Percentiles rank a stretch among this genome's conserved stretches.
Conservation (phyloP, 139 green algal genomes). For the Chlamydomonas sp. region DNA sequence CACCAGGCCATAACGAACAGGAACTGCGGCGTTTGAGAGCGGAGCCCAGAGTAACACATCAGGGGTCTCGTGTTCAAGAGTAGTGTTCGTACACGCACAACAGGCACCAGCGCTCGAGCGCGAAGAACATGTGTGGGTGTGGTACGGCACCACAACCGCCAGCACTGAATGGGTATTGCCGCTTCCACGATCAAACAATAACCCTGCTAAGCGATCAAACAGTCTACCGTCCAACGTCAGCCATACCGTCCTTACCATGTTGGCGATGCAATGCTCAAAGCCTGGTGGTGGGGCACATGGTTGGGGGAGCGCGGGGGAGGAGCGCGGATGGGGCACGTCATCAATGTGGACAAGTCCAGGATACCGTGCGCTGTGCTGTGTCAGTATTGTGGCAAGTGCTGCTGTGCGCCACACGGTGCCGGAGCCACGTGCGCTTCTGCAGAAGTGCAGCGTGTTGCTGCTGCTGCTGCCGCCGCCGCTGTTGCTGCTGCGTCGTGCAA, state of each 20-base stretch:
- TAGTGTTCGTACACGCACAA: not conserved
- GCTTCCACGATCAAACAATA: too few species aligned
- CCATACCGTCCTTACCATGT: constrained; percentile 21
- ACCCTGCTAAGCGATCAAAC: too few species aligned
- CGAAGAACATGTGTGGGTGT: not conserved
- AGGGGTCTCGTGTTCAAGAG: not conserved
- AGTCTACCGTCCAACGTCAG: not conserved
- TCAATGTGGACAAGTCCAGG: too few species aligned
- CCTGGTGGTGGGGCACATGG: not conserved
- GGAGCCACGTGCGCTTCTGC: too few species aligned
- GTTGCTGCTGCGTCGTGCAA: too few species aligned
- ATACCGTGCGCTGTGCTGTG: too few species aligned
- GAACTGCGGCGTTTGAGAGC: constrained; percentile 29
- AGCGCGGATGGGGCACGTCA: not conserved
- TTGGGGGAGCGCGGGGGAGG: not conserved
- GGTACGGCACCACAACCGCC: too few species aligned
- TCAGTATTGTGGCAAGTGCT: too few species aligned
- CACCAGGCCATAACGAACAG: constrained; percentile 53
- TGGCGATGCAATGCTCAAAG: constrained; percentile 63
- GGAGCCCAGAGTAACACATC: not conserved
- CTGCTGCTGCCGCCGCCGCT: too few species aligned
- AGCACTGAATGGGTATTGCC: too few species aligned
- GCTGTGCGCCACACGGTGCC: too few species aligned
- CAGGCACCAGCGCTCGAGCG: not conserved
- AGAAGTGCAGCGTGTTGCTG: too few species aligned